Evolutionary conservation across 495 filamentous ascomycete genomes (phyloP), one percentile per base, ranked within the genome.

Genomic region (Aspergillus egyptiacus): DNA sequence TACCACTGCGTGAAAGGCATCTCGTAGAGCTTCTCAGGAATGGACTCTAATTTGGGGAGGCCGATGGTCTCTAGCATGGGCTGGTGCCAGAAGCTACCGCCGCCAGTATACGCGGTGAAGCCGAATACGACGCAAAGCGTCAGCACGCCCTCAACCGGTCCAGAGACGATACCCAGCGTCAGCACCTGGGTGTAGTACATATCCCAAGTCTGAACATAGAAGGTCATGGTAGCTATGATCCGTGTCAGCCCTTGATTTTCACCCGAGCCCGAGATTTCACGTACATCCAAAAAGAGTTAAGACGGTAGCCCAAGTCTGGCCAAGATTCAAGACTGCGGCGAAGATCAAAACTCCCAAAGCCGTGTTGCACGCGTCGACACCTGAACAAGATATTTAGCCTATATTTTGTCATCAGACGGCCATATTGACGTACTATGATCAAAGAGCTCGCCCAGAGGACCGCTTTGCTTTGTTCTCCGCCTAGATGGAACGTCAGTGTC

Each of bases 171-270:
- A 44, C 93, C 93, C 0, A 98, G 79, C 11, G 88, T 96, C 19
- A 98, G 80, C 8, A 91, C 90, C 62, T 95, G 87, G 30, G 93
- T 98, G 70, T 96, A 94, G 68, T 96, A 97, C 69, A 96, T 93
- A 55, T 98, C 93, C 93, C 93, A 98, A 24, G 93, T 98, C 64
- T 96, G 93, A 18, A 98, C 83, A 64, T 98, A 98, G 68, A 98
- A 98, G 13, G 90, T 96, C 59, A 91, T 72, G 27, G 85, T 79
- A 1, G 85, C 84, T 87, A 53, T 17, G 23, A 11, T n/a, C n/a
- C 15, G 27, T 36, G 11, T n/a, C 11, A 27, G 71, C 53, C 31
- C 22, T 32, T 25, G 25, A 4, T 23, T 23, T 23, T 24, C 38
- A 1, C 25, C 2, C 27, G 23, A 17, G 19, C 13, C 6, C 13